Conservation (phyloP, 768 basidiomycete species). For the Wakefieldia striispora region DNA sequence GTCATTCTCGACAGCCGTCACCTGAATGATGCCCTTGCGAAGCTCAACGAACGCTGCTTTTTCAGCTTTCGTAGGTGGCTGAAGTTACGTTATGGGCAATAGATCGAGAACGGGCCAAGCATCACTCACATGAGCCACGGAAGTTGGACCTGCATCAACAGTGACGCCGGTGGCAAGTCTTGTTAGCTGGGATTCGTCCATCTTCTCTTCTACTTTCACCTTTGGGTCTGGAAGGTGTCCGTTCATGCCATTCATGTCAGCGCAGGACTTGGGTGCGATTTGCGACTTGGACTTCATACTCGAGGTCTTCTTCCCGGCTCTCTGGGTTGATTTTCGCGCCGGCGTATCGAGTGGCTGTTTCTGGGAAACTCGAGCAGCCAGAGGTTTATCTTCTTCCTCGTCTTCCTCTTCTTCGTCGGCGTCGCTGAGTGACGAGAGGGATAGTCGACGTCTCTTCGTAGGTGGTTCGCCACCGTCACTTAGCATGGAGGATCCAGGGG, state of each 20-base stretch:
- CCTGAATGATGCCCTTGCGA: constrained; percentile 76
- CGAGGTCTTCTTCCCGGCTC: constrained; percentile 54
- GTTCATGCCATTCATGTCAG: constrained; percentile 39
- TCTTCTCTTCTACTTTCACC: constrained; percentile 74
- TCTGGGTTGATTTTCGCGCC: constrained; percentile 35
- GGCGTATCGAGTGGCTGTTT: constrained; percentile 29
- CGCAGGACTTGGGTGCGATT: constrained; percentile 46
- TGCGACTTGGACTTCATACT: constrained; percentile 62
- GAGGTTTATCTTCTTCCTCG: constrained; percentile 59
- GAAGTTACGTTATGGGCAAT: constrained; percentile 5
- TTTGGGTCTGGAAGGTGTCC: constrained; percentile 49
- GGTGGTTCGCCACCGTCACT: constrained; percentile 46
- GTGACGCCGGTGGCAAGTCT: constrained; percentile 80
- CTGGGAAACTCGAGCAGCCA: constrained; percentile 47
- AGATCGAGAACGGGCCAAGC: not conserved
- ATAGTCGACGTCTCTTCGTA: constrained; percentile 52
- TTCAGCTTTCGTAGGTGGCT: constrained; percentile 62
- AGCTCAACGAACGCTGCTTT: constrained; percentile 81
- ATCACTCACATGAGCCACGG: constrained; percentile 46
- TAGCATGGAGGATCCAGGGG: constrained; percentile 42
- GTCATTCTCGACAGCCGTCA: constrained; percentile 85
- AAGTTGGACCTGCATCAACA: constrained; percentile 56
- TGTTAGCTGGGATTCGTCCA: constrained; percentile 74
- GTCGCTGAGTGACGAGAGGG: constrained; percentile 54
- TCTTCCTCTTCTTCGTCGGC: constrained; percentile 43